Base-by-base conservation (phyloP, 129 eudicot species). In the Flaveria robusta region DNA sequence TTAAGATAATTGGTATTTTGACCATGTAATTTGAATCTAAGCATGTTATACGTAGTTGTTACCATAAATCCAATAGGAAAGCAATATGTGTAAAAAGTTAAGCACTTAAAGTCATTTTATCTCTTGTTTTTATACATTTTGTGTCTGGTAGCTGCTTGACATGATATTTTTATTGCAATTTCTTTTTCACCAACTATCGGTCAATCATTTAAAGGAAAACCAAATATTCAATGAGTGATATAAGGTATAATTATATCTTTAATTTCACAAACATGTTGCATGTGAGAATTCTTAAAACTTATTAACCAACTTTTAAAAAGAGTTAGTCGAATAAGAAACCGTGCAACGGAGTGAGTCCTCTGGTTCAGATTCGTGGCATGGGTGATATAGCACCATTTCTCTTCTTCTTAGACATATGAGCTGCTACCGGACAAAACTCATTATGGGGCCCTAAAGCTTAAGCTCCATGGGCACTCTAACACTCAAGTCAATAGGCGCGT, bases 1-100 rank as follows among this genome's bases (percentile, higher is more conserved):
- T 79, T 72, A 79, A 79, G 82, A 71, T 71, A 71, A 60, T 29
- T 50, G 72, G 71, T 19, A 37, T 46, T 64, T 47, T 69, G 70
- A 67, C 76, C 55, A 39, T 68, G 66, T 75, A 74, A 46, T 62
- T 66, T 75, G 50, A 76, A 59, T 64, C 77, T 71, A 75, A 29
- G 68, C 83, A 52, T 13, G 73, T 77, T 54, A 66, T 60, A 41
- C 45, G 22, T 60, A 60, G 39, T 29, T 27, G 16, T 63, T 5
- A 27, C 51, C 70, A 78, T 56, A 70, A 76, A 70, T 15, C 75
- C 79, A 55, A 59, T 26, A 46, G 37, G 45, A 55, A 77, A 82
- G 62, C 74, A 51, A 68, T 45, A 51, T 47, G 62, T 68, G 45
- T 42, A 55, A 56, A 77, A 77, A 56, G 71, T 68, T 55, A 72